Base-by-base conservation (phyloP, 2,329 filamentous ascomycete genomes). In the Rutstroemia sydowiana region DNA sequence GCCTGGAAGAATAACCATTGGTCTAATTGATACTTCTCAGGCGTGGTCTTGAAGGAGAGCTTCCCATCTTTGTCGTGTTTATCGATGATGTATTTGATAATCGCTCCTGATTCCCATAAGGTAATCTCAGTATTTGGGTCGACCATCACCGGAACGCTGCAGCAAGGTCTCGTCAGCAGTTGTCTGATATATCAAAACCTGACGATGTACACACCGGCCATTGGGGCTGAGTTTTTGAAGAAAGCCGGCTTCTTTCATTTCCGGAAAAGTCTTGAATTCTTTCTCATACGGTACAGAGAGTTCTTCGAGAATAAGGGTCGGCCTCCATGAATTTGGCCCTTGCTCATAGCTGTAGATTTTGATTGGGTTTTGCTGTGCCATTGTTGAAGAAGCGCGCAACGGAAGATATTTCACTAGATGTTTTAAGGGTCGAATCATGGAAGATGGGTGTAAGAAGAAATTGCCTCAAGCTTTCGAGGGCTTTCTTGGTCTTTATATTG, bases 221-320 rank as follows among this genome's bases (percentile, higher is more conserved):
- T 65, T 60, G n/a, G 55, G 54, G 45, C 60, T 62, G 36, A 60
- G 47, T 3, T 51, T 36, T 34, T n/a, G n/a, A n/a, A 67, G 57
- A 61, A 65, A 75, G 1, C 62, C 57, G 5, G 65, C 59, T 10
- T 63, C 59, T 55, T 74, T 74, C 14, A 74, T 50, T 10, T 70
- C 66, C 3, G 59, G 8, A 46, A 70, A 67, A 3, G 53, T 50
- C 11, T 30, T 57, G 62, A 30, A 23, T 23, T 45, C 54, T 5
- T 44, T 53, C 16, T 42, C 48, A 2, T 57, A 57, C 16, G 32
- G 56, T 20, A 55, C 30, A 1, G 49, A 48, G 44, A 75, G 70
- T 56, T 74, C 71, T 44, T 72, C 65, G 45, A 71, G 63, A 32
- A 75, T 48, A 49, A 75, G 68, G 48, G 64, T 63, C 9, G 75